Evolutionary conservation across 73 alveolate species (phyloP).

Genomic region (Symbiodinium natans): DNA sequence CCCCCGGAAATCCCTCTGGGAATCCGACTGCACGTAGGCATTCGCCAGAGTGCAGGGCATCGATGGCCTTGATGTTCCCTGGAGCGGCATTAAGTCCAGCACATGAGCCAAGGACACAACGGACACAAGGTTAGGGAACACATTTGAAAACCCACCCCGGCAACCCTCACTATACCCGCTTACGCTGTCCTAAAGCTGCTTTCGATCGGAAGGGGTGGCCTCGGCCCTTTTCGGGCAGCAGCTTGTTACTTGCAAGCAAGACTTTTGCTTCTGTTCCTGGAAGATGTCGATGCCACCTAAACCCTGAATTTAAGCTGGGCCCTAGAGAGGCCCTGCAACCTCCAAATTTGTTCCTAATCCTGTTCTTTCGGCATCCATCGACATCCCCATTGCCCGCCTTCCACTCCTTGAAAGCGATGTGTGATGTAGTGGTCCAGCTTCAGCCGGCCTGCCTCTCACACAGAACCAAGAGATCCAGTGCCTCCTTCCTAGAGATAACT

Average conservation of each 20-base stretch:
- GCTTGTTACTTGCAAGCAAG: too few relatives aligned
- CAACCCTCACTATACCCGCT: background rate
- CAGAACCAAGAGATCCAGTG: too few relatives aligned
- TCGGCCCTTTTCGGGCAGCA: background rate
- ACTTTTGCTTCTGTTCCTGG: background rate
- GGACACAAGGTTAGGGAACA: too few relatives aligned
- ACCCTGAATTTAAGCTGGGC: too few relatives aligned
- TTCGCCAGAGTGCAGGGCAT: slow-evolving; percentile 75
- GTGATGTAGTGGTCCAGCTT: slow-evolving; percentile 96
- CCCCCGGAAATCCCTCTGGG: background rate
- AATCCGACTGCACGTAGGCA: slow-evolving; percentile 52
- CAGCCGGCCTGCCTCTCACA: slow-evolving; percentile 94
- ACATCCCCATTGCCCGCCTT: slow-evolving; percentile 50
- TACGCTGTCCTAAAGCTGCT: background rate
- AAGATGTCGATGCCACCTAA: background rate
- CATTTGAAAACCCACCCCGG: too few relatives aligned
- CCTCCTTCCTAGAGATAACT: too few relatives aligned
- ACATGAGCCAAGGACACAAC: too few relatives aligned
- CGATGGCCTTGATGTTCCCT: slow-evolving; percentile 57
- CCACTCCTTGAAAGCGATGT: slow-evolving; percentile 95
- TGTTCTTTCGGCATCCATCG: too few relatives aligned
- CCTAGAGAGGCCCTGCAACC: background rate
- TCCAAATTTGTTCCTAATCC: background rate
- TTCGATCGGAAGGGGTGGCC: background rate
- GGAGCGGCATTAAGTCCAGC: background rate